These are phyloP conservation scores for Fusarium avenaceum DNA, from an alignment of 2,329 filamentous ascomycete species.

Conservation along the genomic window DNA sequence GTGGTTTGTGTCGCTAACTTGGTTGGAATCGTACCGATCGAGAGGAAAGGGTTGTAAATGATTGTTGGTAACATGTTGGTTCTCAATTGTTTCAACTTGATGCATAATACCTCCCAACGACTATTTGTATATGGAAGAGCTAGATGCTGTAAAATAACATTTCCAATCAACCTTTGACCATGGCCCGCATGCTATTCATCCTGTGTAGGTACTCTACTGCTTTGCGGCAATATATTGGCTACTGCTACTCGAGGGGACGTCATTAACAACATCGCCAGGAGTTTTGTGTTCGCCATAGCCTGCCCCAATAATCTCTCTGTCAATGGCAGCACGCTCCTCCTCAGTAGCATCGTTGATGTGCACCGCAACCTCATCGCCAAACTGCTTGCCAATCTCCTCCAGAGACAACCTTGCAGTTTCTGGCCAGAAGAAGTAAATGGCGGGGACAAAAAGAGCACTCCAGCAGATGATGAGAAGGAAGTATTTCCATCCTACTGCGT, in stretches of 20 bases:
- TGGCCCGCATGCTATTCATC: neutral
- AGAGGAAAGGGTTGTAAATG: neutral
- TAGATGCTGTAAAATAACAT: neutral
- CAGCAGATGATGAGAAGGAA: conserved; percentile 63
- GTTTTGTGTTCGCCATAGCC: neutral
- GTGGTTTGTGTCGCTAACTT: neutral
- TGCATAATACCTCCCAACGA: neutral
- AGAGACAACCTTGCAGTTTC: conserved; percentile 55
- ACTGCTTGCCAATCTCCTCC: conserved; percentile 55
- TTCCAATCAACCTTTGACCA: too few relatives aligned
- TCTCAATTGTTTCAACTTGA: neutral
- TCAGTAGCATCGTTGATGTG: conserved; percentile 60
- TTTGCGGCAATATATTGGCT: conserved; percentile 11
- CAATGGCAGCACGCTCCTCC: conserved; percentile 33
- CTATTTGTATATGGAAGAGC: neutral
- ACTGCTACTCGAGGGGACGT: conserved; percentile 10
- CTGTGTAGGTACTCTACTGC: neutral
- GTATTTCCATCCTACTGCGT: conserved; percentile 63
- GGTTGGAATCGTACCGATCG: neutral
- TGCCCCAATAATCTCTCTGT: conserved; percentile 9
- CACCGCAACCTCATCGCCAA: conserved; percentile 65
- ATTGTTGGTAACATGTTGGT: neutral
- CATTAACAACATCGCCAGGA: accelerated
- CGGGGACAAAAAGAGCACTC: conserved; percentile 52
- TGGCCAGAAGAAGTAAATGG: conserved; percentile 52